Percentiles rank a stretch among this genome's conserved stretches.
These are phyloP conservation scores for Lachnellula willkommii DNA, from an alignment of 2,329 filamentous ascomycete genomes.

Conservation along the genomic window DNA sequence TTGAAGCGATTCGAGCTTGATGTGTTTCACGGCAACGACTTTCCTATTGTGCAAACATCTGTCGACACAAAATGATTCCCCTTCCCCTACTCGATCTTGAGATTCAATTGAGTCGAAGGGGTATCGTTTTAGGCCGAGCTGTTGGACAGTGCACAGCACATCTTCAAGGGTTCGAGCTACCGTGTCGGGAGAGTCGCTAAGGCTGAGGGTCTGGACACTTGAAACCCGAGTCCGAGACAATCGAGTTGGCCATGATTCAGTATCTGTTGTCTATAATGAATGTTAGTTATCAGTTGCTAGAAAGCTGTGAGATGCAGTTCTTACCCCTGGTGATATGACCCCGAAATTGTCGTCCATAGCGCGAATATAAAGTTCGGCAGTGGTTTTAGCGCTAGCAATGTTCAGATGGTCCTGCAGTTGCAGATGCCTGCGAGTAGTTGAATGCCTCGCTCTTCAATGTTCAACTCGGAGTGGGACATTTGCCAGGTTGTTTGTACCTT, in stretches of 20 bases:
- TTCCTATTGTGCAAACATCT: not conserved
- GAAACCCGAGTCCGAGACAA: not conserved
- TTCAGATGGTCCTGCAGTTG: too few species aligned
- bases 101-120: not conserved
- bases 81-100: not conserved
- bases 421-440: too few species aligned
- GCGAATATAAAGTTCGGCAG: too few species aligned
- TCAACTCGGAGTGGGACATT: too few species aligned
- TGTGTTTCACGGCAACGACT: not conserved
- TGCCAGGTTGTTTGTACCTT: too few species aligned
- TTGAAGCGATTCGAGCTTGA: not conserved
- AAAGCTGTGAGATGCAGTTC: too few species aligned
- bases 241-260: not conserved
- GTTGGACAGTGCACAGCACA: not conserved
- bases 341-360: too few species aligned
- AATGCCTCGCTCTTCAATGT: too few species aligned
- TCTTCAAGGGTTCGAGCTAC: not conserved
- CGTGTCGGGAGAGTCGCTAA: not conserved
- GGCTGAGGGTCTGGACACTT: not conserved
- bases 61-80: not conserved
- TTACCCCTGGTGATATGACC: too few species aligned
- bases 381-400: too few species aligned
- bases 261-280: too few species aligned
- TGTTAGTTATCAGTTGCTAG: too few species aligned
- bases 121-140: not conserved